Evolutionary conservation across 495 filamentous ascomycete genomes (phyloP).

Genomic region (Neurospora sp.): DNA sequence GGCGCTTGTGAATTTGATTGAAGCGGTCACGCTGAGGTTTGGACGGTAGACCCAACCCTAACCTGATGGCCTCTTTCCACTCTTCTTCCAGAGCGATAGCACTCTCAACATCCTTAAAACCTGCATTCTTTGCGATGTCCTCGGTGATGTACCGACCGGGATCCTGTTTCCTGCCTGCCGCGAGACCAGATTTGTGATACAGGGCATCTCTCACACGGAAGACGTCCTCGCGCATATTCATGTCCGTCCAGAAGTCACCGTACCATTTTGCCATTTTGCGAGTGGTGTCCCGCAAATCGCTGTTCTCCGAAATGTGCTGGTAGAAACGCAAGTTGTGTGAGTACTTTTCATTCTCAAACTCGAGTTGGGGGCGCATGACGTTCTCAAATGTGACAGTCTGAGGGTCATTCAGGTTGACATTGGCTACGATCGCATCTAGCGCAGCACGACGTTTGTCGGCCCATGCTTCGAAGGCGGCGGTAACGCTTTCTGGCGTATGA

Average conservation of each 20-base stretch:
- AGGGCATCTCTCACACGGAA: constrained; percentile 48
- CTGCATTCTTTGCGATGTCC: constrained; percentile 18
- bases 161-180: constrained; percentile 27
- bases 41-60: constrained; percentile 44
- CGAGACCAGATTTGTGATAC: constrained; percentile 33
- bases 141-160: constrained; percentile 23
- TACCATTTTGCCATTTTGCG: constrained; percentile 51
- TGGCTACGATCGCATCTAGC: constrained; percentile 64
- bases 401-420: constrained; percentile 42
- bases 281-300: constrained; percentile 54
- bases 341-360: constrained; percentile 55
- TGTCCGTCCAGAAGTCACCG: constrained; percentile 50
- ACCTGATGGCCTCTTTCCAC: constrained; percentile 46
- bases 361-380: constrained; percentile 51
- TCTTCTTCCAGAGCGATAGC: constrained; percentile 46
- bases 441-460: constrained; percentile 57
- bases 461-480: constrained; percentile 65
- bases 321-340: constrained; percentile 63
- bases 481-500: constrained; percentile 64
- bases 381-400: constrained; percentile 54
- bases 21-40: constrained; percentile 48
- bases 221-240: constrained; percentile 51
- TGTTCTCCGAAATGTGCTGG: constrained; percentile 64
- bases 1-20: constrained; percentile 54
- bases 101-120: constrained; percentile 36